Evolutionary conservation across 2,329 filamentous ascomycete species (phyloP), one percentile per base, ranked within the genome.

Genomic region (Tothia fuscella): DNA sequence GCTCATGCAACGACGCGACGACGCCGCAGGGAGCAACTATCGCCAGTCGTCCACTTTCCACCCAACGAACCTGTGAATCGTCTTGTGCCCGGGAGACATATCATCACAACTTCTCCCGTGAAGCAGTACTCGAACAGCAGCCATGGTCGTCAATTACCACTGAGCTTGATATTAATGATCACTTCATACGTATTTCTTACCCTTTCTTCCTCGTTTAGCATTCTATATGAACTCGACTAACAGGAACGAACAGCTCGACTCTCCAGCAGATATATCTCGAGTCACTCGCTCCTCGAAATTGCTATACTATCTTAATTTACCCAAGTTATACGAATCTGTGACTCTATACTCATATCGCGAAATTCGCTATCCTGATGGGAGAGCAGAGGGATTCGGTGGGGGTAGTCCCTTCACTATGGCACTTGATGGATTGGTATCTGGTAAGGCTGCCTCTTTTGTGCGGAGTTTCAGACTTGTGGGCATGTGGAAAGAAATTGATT

Each of bases 321-420:
- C 76, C 16, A 72, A 71, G 43, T 66, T 80, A 30, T 80, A 78
- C 56, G 64, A 67, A 53, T 57, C 61, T 25, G 66, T 79, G 41
- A 69, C 64, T 5, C 59, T 80, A 25, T 70, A 64, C 41, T 75
- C 73, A 6, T 76, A 79, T 53, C 61, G 68, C 38, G 67, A 70
- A 29, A 72, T 78, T 21, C 70, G 74, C 38, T 78, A 76, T 52
- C 61, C 67, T 46, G 64, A 71, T 49, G 72, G 74, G 38, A 53
- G 67, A 31, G 72, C 74, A 0, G 72, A 78, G 52, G 76, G 75
- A 9, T 74, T 71, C 54, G 75, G 75, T n/a, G 67, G 68, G 41
- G 74, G 72, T 2, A 77, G 72, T 47, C 75, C 76, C 0, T 78
- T 80, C 55, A 67, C 71, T 38, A 76, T 77, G 70, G 76, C 71